Evolutionary conservation across 2,329 filamentous ascomycete species (phyloP), one percentile per base, ranked within the genome.

Genomic region (Sporothrix brasiliensis): DNA sequence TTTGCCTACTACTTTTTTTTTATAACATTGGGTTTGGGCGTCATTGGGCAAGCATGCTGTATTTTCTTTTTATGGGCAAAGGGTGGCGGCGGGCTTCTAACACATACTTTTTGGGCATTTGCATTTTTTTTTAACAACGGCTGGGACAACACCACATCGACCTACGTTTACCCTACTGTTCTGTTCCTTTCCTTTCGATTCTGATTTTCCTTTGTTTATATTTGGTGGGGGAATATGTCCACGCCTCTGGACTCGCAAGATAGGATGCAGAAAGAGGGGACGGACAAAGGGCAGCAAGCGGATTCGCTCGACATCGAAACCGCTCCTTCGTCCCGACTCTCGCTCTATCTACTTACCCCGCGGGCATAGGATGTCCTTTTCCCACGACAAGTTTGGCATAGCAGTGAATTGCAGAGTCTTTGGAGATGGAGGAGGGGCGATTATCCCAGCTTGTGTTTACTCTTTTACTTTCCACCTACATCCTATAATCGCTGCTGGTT

Each of bases 21-120:
- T 21, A 63, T 47, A 44, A 47, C 21, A 63, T 63, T 47, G 13
- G 39, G 58, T 47, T 63, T 63, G 58, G 58, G 58, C 58, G 58
- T 47, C 39, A 4, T 47, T 63, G 58, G 58, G 58, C 58, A 27
- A 44, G 41, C 41, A 13, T 44, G 39, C 21, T 21, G 24, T 44
- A 44, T 63, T 47, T 21, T 47, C 14, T 19, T 47, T 27, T 47
- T 16, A 63, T 11, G 58, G 58, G 58, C 21, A 63, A 63, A 21
- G 56, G 56, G 41, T 7, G 49, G 13, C 34, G 58, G 58, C 34
- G 58, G 58, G n/a, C 41, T 27, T 63, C 27, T 27, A 54, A 21
- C 24, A 16, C 24, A 27, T 30, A 27, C 19, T 60, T 27, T 47
- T 63, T 27, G 39, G 58, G 58, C 58, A 63, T 19, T 4, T 6